Evolutionary conservation across 2,329 filamentous ascomycete species (phyloP).

Genomic region (Fusarium duplospermum): DNA sequence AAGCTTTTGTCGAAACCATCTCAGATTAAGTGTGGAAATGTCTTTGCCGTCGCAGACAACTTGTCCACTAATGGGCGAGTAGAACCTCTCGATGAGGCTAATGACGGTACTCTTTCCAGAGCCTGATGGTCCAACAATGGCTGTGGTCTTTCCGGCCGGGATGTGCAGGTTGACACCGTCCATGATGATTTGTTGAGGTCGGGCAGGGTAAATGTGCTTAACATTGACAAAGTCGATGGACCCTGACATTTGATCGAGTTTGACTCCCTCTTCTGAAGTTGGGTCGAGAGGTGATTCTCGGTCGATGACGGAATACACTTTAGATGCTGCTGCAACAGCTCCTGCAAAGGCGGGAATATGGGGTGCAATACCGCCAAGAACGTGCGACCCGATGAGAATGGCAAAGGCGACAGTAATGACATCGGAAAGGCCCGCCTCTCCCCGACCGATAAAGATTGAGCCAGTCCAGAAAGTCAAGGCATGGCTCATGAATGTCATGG

Average conservation of each 20-base stretch:
- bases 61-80: slow-evolving; percentile 56
- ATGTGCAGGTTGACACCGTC: slow-evolving; percentile 50
- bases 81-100: slow-evolving; percentile 65
- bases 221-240: slow-evolving; percentile 58
- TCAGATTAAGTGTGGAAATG: slow-evolving; percentile 53
- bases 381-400: slow-evolving; percentile 64
- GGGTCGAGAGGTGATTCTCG: slow-evolving; percentile 54
- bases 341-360: neutral
- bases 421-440: slow-evolving; percentile 55
- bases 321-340: neutral
- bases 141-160: slow-evolving; percentile 58
- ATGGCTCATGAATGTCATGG: slow-evolving; percentile 59
- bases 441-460: slow-evolving; percentile 81
- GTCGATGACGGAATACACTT: slow-evolving; percentile 74
- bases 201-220: slow-evolving; percentile 62
- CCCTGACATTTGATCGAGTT: slow-evolving; percentile 37
- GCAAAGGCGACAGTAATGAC: neutral
- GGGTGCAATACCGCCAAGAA: neutral
- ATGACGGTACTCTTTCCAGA: slow-evolving; percentile 64
- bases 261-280: slow-evolving; percentile 44
- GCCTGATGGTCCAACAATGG: slow-evolving; percentile 65
- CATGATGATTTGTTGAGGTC: slow-evolving; percentile 56
- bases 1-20: slow-evolving; percentile 61
- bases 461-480: slow-evolving; percentile 15
- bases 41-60: slow-evolving; percentile 53